Percentiles rank a stretch among this genome's conserved stretches.
Evolutionary conservation across 2,329 filamentous ascomycete genomes (phyloP).

Genomic region (Beauveria australis): DNA sequence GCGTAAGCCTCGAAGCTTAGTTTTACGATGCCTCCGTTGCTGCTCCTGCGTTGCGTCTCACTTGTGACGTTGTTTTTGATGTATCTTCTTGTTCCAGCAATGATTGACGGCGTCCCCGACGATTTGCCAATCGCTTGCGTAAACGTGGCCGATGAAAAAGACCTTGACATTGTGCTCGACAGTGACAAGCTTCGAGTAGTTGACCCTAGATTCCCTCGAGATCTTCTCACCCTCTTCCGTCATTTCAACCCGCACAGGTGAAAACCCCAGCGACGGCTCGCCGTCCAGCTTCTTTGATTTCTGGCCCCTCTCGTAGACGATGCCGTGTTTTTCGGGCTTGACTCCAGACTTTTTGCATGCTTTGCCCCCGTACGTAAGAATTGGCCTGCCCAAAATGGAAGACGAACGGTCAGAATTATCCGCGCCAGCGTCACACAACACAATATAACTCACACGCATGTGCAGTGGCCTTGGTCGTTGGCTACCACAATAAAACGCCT

Average conservation of each 20-base stretch:
- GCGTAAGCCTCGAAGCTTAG: background rate
- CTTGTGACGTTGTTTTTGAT: slow-evolving; percentile 21
- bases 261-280: slow-evolving; percentile 42
- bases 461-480: slow-evolving; percentile 43
- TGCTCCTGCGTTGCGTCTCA: background rate
- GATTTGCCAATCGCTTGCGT: slow-evolving; percentile 29
- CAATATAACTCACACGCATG: slow-evolving; percentile 42
- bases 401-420: background rate
- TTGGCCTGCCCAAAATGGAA: slow-evolving; percentile 33
- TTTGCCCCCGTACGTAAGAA: slow-evolving; percentile 45
- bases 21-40: background rate
- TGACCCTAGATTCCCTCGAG: slow-evolving; percentile 43
- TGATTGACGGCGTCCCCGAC: slow-evolving; percentile 38
- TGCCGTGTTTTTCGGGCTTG: slow-evolving; percentile 45
- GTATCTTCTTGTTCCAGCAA: slow-evolving; percentile 41
- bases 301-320: slow-evolving; percentile 33
- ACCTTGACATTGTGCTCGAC: slow-evolving; percentile 51
- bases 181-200: slow-evolving; percentile 48
- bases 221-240: slow-evolving; percentile 36
- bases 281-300: slow-evolving; percentile 25
- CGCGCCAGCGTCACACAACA: background rate
- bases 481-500: slow-evolving; percentile 47
- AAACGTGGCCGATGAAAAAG: slow-evolving; percentile 46
- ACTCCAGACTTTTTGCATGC: slow-evolving; percentile 46
- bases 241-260: slow-evolving; percentile 36